phyloP scores from a whole-genome alignment of 306 rosid genomes.

The Sindora glabra region DNA sequence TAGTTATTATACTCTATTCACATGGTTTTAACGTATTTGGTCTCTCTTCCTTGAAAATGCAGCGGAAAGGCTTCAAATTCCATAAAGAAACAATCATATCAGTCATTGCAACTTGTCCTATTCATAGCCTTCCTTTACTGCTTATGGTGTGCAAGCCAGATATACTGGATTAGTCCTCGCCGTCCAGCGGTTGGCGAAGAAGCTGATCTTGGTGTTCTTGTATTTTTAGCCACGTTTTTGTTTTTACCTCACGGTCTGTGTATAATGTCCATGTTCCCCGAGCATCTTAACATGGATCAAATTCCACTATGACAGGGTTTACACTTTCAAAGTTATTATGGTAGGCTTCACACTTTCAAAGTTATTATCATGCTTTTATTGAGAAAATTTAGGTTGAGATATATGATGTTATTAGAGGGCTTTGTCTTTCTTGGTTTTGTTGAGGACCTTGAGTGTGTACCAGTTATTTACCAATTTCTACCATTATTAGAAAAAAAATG shows the following conservation, averaged over 20 bases:
- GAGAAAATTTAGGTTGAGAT: no score
- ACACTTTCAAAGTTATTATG: not conserved
- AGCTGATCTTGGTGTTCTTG: slow-evolving; percentile 84
- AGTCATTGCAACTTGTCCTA: slow-evolving; percentile 45
- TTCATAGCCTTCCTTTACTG: slow-evolving; percentile 56
- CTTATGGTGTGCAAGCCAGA: slow-evolving; percentile 71
- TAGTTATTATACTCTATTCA: no score
- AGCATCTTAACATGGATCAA: slow-evolving; percentile 37
- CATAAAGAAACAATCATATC: slow-evolving; percentile 35
- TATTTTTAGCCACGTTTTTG: slow-evolving; percentile 52
- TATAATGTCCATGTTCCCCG: slow-evolving; percentile 50
- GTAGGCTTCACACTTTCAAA: no score
- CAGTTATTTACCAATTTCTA: no score
- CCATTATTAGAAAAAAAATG: no score
- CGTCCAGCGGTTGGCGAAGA: slow-evolving; percentile 87
- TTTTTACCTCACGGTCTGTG: slow-evolving; percentile 66
- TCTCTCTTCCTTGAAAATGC: slow-evolving; percentile 16
- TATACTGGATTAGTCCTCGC: slow-evolving; percentile 59
- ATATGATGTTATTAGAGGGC: no score
- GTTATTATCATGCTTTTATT: no score
- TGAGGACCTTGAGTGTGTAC: no score
- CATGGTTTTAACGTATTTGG: slow-evolving; percentile 9
- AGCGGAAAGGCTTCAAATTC: slow-evolving; percentile 49
- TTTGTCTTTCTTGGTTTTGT: no score
- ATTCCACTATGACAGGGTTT: slow-evolving; percentile 38